These are phyloP conservation scores for Sporisorium iseilematis-ciliati DNA, from an alignment of 1,284 basidiomycete genomes.

Conservation along the genomic window DNA sequence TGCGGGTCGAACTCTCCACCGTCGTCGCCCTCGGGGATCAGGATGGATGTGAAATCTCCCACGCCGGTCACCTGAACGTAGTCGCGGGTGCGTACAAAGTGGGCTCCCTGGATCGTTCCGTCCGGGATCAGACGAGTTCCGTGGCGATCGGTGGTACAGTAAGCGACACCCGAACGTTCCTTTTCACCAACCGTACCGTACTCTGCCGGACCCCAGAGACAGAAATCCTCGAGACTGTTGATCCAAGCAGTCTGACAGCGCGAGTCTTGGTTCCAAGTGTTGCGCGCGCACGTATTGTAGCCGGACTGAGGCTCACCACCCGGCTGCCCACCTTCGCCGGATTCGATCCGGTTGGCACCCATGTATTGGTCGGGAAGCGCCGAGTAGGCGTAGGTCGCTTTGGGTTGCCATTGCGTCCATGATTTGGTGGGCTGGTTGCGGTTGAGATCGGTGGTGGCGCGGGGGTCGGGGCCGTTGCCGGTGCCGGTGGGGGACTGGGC, in stretches of 20 bases:
- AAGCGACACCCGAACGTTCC: slow-evolving; percentile 62
- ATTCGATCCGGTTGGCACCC: slow-evolving; percentile 51
- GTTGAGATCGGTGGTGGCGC: slow-evolving; percentile 43
- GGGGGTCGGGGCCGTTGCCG: slow-evolving; percentile 40
- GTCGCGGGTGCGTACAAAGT: slow-evolving; percentile 63
- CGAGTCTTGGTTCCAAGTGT: slow-evolving; percentile 58
- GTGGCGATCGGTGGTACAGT: slow-evolving; percentile 65
- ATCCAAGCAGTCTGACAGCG: slow-evolving; percentile 64
- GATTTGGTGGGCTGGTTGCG: slow-evolving; percentile 57
- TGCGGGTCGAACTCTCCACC: slow-evolving; percentile 67
- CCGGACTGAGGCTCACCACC: slow-evolving; percentile 52
- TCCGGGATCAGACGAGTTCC: slow-evolving; percentile 67
- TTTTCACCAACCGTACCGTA: slow-evolving; percentile 58
- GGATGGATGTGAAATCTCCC: slow-evolving; percentile 57
- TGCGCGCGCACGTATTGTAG: slow-evolving; percentile 57
- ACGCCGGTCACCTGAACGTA: slow-evolving; percentile 66
- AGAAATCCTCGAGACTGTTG: slow-evolving; percentile 65
- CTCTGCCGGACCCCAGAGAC: slow-evolving; percentile 61
- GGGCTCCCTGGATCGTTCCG: slow-evolving; percentile 63
- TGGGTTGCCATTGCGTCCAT: slow-evolving; percentile 61
- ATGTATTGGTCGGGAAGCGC: slow-evolving; percentile 61
- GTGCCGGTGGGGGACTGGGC: slow-evolving; percentile 26
- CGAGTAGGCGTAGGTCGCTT: slow-evolving; percentile 55
- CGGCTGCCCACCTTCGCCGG: slow-evolving; percentile 38
- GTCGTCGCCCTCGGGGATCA: slow-evolving; percentile 50